These are phyloP conservation scores for Teunomyces cretensis DNA, from an alignment of 805 yeast species.

Conservation along the genomic window DNA sequence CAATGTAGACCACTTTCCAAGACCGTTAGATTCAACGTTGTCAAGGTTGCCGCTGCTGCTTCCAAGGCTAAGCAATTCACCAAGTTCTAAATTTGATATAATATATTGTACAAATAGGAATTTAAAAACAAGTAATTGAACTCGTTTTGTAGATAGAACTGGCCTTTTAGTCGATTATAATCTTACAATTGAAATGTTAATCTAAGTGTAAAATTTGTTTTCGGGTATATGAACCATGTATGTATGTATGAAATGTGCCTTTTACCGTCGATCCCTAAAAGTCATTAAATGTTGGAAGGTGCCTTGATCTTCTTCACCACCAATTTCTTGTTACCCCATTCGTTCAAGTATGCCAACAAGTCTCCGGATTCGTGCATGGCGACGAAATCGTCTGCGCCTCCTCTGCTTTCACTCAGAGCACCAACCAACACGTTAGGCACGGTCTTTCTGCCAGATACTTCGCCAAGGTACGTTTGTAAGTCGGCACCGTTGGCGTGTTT, in stretches of 20 bases:
- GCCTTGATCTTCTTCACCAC: conserved; percentile 50
- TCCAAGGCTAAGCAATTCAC: conserved; percentile 93
- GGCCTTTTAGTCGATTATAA: too few relatives aligned
- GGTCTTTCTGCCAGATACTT: conserved; percentile 73
- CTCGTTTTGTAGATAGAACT: not conserved
- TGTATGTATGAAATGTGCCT: not conserved
- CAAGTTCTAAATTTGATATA: conserved; percentile 72
- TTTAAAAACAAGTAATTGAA: conserved; percentile 4
- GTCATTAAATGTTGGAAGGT: conserved; percentile 49
- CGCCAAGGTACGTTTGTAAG: conserved; percentile 69
- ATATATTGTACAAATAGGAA: conserved; percentile 4
- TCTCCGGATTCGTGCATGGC: conserved; percentile 57
- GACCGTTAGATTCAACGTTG: conserved; percentile 99
- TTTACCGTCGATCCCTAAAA: not conserved
- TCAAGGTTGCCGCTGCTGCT: conserved; percentile 87
- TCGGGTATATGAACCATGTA: too few relatives aligned
- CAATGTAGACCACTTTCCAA: conserved; percentile 99
- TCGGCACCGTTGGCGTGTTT: conserved; percentile 71
- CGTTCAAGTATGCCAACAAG: conserved; percentile 49
- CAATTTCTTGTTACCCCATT: conserved; percentile 63
- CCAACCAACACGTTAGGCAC: conserved; percentile 88
- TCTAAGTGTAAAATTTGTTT: too few relatives aligned
- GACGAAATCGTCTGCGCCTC: conserved; percentile 85
- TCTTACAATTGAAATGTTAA: too few relatives aligned
- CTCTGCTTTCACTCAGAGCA: conserved; percentile 60